phyloP scores from a whole-genome alignment of 257 asterid genomes.

The Vinca minor region DNA sequence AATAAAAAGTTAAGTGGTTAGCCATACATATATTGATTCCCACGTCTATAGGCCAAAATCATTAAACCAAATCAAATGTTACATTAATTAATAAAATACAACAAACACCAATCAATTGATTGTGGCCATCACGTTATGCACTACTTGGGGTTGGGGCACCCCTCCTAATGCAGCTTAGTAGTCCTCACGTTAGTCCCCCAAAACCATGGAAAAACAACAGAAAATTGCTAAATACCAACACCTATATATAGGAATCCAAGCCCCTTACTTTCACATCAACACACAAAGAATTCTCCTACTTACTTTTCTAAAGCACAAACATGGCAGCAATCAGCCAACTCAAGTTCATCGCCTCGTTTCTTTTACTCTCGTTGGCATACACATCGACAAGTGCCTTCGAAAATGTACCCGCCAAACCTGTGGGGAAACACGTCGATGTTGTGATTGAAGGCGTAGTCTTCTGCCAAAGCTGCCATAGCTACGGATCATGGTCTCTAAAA shows the following conservation, averaged over 20 bases:
- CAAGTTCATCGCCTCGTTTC: constrained; percentile 25
- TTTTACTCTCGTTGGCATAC: constrained; percentile 36
- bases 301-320: constrained; percentile 10
- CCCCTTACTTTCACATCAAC: constrained; percentile 7
- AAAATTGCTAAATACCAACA: constrained; percentile 6
- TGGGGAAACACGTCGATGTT: constrained; percentile 34
- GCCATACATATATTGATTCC: too few species aligned
- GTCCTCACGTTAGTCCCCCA: constrained; percentile 42
- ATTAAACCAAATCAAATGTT: neutral
- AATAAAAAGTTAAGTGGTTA: too few species aligned
- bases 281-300: constrained; percentile 8
- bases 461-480: constrained; percentile 65
- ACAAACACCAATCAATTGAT: neutral
- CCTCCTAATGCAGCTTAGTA: constrained; percentile 27
- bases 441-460: constrained; percentile 73
- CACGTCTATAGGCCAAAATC: neutral
- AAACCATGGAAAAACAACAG: constrained; percentile 13
- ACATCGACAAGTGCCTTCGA: constrained; percentile 21
- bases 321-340: constrained; percentile 55
- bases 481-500: constrained; percentile 55
- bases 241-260: constrained; percentile 26
- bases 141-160: too few species aligned
- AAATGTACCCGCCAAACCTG: constrained; percentile 22
- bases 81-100: neutral
- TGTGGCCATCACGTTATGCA: constrained; percentile 40